Conservation (phyloP, 163 green algal genomes). For the Prototheca cutis region DNA sequence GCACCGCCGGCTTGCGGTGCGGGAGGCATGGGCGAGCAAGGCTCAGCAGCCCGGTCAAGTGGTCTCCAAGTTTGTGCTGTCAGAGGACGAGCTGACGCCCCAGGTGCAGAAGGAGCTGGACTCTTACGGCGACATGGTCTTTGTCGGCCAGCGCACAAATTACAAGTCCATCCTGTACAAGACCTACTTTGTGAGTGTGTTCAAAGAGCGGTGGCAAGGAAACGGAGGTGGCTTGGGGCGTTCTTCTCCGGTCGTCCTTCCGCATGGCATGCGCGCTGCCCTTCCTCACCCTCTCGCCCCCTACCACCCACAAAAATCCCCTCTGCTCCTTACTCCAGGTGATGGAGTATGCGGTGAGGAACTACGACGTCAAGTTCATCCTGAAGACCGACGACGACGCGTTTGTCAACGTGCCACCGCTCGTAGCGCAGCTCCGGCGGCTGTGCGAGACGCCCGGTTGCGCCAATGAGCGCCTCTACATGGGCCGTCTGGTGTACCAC, state of each 20-base stretch:
- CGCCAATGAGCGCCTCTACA: constrained; percentile 34
- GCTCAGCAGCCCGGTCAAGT: constrained; percentile 19
- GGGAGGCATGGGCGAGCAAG: constrained; percentile 34
- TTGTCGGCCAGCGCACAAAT: constrained; percentile 37
- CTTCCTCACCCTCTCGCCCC: too few species aligned
- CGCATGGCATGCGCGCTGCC: too few species aligned
- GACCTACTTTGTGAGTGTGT: constrained; percentile 34
- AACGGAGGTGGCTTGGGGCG: too few species aligned
- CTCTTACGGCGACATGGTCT: constrained; percentile 36
- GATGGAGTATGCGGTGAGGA: constrained; percentile 33
- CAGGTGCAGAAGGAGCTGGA: constrained; percentile 37
- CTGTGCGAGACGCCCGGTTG: constrained; percentile 33
- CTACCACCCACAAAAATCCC: not conserved
- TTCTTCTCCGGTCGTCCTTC: too few species aligned
- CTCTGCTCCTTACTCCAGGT: constrained; percentile 4
- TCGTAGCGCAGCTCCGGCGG: constrained; percentile 29
- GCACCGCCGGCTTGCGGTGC: constrained; percentile 25
- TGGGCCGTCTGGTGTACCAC: constrained; percentile 34
- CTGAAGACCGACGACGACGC: constrained; percentile 51
- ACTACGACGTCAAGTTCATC: constrained; percentile 38
- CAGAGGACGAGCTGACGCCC: constrained; percentile 37
- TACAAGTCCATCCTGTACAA: constrained; percentile 53
- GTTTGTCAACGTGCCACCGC: constrained; percentile 33
- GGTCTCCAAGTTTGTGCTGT: constrained; percentile 32
- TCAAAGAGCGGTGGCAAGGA: not conserved